Conservation (phyloP, 805 yeast species). For the Candida nonsorbophila region DNA sequence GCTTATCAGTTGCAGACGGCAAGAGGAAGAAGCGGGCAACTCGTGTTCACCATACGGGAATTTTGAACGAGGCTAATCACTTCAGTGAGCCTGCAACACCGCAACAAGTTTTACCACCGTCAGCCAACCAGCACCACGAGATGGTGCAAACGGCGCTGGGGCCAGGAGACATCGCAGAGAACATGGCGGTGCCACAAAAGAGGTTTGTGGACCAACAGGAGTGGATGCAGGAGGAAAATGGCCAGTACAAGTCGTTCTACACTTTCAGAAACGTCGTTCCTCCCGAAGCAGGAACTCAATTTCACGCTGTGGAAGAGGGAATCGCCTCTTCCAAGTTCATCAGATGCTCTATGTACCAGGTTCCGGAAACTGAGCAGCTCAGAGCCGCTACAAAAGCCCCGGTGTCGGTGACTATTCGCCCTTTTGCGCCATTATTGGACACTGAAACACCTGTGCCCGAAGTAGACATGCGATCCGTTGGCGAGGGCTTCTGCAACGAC, state of each 20-base stretch:
- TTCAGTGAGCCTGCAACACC: too few species aligned
- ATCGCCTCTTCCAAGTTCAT: slow-evolving; percentile 76
- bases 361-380: slow-evolving; percentile 70
- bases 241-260: slow-evolving; percentile 44
- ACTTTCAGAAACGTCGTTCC: slow-evolving; percentile 79
- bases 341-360: slow-evolving; percentile 73
- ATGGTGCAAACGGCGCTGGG: slow-evolving; percentile 1
- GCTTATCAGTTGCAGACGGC: too few species aligned
- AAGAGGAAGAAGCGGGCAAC: too few species aligned
- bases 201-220: slow-evolving; percentile 19
- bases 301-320: slow-evolving; percentile 73
- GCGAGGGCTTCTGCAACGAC: slow-evolving; percentile 14
- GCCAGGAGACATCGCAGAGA: too few species aligned
- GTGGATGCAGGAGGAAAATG: slow-evolving; percentile 18
- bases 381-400: slow-evolving; percentile 73
- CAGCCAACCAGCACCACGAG: neutral
- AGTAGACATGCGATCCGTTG: slow-evolving; percentile 50
- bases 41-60: too few species aligned
- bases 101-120: neutral
- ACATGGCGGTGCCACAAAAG: slow-evolving; percentile 10
- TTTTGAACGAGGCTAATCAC: too few species aligned
- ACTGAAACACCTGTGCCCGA: slow-evolving; percentile 59
- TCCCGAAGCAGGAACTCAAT: slow-evolving; percentile 75
- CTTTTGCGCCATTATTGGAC: slow-evolving; percentile 63
- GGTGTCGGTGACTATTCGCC: slow-evolving; percentile 72